Percentiles rank a stretch among this genome's conserved stretches.
Evolutionary conservation across 2,329 filamentous ascomycete species (phyloP).

Genomic region (Fusarium sp.): DNA sequence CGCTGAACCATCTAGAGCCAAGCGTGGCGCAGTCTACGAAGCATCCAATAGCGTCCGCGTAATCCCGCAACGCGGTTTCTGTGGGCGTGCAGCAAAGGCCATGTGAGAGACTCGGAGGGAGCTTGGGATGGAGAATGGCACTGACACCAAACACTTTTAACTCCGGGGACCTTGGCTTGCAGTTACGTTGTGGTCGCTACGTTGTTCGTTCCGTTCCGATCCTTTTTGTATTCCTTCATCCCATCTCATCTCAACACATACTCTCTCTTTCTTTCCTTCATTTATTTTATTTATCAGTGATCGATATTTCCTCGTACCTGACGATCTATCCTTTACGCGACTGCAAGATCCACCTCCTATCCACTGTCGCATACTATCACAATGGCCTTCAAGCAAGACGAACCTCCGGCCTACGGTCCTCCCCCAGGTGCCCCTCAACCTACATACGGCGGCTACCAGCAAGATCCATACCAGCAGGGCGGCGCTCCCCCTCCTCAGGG

Average conservation of each 20-base stretch:
- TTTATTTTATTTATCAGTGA: constrained; percentile 4
- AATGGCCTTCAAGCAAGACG: constrained; percentile 57
- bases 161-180: constrained; percentile 25
- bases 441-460: constrained; percentile 58
- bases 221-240: constrained; percentile 26
- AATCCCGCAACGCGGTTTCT: constrained; percentile 41
- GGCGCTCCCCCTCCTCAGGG: constrained; percentile 35
- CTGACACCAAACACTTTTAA: constrained; percentile 27
- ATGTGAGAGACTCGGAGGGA: constrained; percentile 42
- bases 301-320: constrained; percentile 9
- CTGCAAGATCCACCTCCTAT: constrained; percentile 10
- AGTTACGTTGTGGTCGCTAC: constrained; percentile 1
- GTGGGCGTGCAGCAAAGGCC: constrained; percentile 42
- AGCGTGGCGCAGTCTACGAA: constrained; percentile 51
- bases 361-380: constrained; percentile 17
- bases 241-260: constrained; percentile 8
- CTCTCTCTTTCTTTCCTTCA: constrained; percentile 2
- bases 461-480: constrained; percentile 49
- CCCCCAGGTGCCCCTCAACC: constrained; percentile 55
- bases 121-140: constrained; percentile 36
- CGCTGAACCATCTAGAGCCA: constrained; percentile 37
- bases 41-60: constrained; percentile 44
- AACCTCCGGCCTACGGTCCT: constrained; percentile 62
- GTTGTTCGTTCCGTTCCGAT: constrained; percentile 24
- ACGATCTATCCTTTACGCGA: constrained; percentile 8